These are phyloP conservation scores for Mycena floridula DNA, from an alignment of 768 basidiomycete species.

Conservation along the genomic window DNA sequence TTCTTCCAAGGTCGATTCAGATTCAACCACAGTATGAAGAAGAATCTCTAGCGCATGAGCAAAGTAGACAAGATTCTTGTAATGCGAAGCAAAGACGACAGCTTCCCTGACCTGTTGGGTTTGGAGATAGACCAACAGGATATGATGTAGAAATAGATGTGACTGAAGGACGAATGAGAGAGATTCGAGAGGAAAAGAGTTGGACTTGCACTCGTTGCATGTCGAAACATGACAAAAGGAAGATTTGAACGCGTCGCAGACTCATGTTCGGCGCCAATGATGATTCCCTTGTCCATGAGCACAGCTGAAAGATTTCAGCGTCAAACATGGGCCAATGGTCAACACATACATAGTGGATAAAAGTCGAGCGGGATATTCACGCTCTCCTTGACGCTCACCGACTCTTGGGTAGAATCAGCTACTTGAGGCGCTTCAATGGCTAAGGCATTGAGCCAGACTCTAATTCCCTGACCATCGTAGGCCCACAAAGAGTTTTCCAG, in stretches of 20 bases:
- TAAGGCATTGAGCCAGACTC: constrained; percentile 94
- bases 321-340: constrained; percentile 3
- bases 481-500: constrained; percentile 98
- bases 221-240: constrained; percentile 87
- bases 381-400: constrained; percentile 77
- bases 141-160: constrained; percentile 89
- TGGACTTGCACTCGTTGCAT: constrained; percentile 75
- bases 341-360: constrained; percentile 80
- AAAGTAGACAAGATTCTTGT: constrained; percentile 87
- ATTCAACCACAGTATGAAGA: constrained; percentile 88
- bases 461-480: constrained; percentile 83
- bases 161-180: constrained; percentile 46
- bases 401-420: constrained; percentile 25
- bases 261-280: constrained; percentile 94
- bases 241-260: constrained; percentile 66
- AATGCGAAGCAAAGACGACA: constrained; percentile 79
- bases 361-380: constrained; percentile 90
- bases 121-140: constrained; percentile 78
- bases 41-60: constrained; percentile 92
- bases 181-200: constrained; percentile 1
- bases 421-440: constrained; percentile 66
- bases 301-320: constrained; percentile 52
- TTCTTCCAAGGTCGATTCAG: constrained; percentile 48
- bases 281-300: constrained; percentile 98
- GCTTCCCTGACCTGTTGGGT: constrained; percentile 64